Evolutionary conservation across 1,284 basidiomycete genomes (phyloP), one percentile per base, ranked within the genome.

Genomic region (Cryptococcus sp.): DNA sequence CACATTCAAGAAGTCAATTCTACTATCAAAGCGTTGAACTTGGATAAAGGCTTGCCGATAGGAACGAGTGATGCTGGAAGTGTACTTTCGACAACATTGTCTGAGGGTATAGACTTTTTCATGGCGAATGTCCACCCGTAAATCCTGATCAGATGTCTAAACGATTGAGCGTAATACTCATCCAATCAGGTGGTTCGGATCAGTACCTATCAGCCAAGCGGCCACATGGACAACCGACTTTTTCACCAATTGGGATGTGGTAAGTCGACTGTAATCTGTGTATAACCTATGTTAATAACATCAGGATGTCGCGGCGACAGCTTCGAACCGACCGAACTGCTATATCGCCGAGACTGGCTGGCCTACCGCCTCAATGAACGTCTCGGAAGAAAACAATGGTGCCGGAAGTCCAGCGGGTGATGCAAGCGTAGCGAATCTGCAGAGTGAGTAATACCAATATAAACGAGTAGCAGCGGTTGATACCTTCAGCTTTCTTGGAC

Each of bases 261-360:
- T 65, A 13, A 64, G 70, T 58, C 38, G 44, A 78, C 70, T n/a
- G 63, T 78, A n/a, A 53, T 38, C 8, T 7, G 23, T 23, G 46
- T 54, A 37, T 33, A 13, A 31, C 6, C 31, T 52, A 56, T 46
- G 61, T 30, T 53, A 58, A 38, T 60, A 65, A 33, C 5, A 7
- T 38, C 62, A 76, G 60, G 48, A 68, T 38, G 55, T 73, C 14
- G 72, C 73, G 8, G 62, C 68, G 6, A 52, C 58, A 10, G 77
- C 77, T 0, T 45, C 82, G 13, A 90, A 90, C 76, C 81, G 84
- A 57, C 90, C 90, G 4, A 76, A 79, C 55, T 86, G 87, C 80
- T 91, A 85, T 77, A 90, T 94, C 61, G 90, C 90, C 8, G 91
- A 95, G 79, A 92, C 91, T 30, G 93, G 93, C 41, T 96, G 93